Evolutionary conservation across 306 rosid species (phyloP).

Genomic region (Acmispon strigosus): DNA sequence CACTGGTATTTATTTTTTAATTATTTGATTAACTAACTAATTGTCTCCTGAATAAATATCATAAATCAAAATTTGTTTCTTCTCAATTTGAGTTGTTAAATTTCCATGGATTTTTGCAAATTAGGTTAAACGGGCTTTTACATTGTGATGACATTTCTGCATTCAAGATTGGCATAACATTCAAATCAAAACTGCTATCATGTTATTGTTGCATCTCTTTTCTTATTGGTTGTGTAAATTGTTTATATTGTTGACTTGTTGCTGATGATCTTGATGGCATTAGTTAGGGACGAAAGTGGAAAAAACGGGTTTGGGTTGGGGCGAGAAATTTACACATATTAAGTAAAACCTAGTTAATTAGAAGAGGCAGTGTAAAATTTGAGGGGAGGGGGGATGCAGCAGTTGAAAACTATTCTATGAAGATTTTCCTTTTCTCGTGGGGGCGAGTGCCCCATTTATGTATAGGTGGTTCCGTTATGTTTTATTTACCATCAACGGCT

Average conservation of each 20-base stretch:
- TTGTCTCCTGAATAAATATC: background rate
- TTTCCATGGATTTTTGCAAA: constrained; percentile 38
- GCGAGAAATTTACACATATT: no score
- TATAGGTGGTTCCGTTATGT: background rate
- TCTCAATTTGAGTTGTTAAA: background rate
- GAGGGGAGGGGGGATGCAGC: no score
- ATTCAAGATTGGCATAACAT: constrained; percentile 65
- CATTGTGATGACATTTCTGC: constrained; percentile 74
- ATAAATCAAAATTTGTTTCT: background rate
- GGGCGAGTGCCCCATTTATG: no score
- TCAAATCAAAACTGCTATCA: background rate
- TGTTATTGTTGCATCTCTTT: background rate
- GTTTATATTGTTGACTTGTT: background rate
- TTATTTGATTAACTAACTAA: no score
- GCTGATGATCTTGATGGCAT: background rate
- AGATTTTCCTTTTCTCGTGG: no score
- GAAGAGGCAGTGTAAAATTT: no score
- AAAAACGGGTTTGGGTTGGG: no score
- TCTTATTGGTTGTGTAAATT: background rate
- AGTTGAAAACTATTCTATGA: no score
- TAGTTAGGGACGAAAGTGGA: background rate
- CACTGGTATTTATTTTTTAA: constrained; percentile 45
- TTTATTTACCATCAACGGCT: background rate
- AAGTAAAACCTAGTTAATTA: no score
- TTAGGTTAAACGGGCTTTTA: constrained; percentile 76